These are phyloP conservation scores for Mucor irregularis DNA, from an alignment of 371 early-diverging fungal genomes.

Conservation along the genomic window DNA sequence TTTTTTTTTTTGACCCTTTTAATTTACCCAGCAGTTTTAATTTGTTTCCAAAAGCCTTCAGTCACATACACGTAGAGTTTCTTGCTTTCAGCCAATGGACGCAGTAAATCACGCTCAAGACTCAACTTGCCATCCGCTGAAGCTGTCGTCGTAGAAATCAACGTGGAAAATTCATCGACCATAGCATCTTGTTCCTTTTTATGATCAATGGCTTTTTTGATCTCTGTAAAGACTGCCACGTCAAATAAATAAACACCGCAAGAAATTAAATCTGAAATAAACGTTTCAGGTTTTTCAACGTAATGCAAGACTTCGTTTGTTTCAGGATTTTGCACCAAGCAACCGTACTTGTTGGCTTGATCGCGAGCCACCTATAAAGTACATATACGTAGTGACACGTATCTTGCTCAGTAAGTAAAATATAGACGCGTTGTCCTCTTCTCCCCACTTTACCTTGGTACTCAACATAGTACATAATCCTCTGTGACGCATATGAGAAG, in stretches of 20 bases:
- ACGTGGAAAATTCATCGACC: no score
- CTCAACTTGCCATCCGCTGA: conserved; percentile 39
- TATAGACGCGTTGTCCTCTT: conserved; percentile 18
- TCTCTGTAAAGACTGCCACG: conserved; percentile 80
- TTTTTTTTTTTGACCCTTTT: background rate
- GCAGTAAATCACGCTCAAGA: conserved; percentile 92
- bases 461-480: conserved; percentile 85
- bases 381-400: no score
- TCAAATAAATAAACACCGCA: conserved; percentile 94
- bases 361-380: conserved; percentile 61
- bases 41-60: conserved; percentile 89
- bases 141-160: no score
- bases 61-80: conserved; percentile 82
- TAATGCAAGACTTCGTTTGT: conserved; percentile 91
- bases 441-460: conserved; percentile 61
- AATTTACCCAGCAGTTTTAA: conserved; percentile 79
- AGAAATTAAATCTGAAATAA: conserved; percentile 90
- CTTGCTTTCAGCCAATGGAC: conserved; percentile 77
- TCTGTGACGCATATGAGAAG: conserved; percentile 75
- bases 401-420: no score
- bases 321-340: conserved; percentile 82
- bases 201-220: conserved; percentile 74
- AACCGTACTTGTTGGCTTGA: conserved; percentile 86
- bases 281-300: conserved; percentile 96
- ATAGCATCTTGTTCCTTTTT: conserved; percentile 44